Base-by-base conservation (phyloP, 352 stramenopile species). In the Globisporangium recalcitrans region DNA sequence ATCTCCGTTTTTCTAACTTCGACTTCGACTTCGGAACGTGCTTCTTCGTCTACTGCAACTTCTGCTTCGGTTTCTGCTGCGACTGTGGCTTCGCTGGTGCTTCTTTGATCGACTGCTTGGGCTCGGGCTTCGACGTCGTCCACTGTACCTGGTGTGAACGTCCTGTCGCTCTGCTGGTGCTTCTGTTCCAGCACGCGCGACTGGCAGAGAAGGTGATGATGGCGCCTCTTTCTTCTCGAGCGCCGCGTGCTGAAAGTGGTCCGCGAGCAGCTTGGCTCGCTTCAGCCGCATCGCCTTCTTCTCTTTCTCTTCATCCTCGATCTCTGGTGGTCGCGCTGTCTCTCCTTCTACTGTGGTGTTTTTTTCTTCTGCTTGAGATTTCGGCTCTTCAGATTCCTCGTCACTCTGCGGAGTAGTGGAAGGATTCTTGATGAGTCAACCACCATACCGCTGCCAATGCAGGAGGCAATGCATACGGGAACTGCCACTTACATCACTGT, bases 401-500 rank as follows among this genome's bases (percentile, higher is more conserved):
- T 75, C 65, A 52, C 69, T 75, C 69, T 70, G 34, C 14, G 57
- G 21, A 65, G 19, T 42, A 44, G 10, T 44, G 38, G 38, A 21
- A 6, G 6, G 19, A 42, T 11, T 19, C 19, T n/a, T 42, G 13
- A 42, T 42, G 13, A 42, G 4, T 42, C 13, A 16, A n/a, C 36
- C 36, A 42, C 14, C 13, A 42, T 42, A 6, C 13, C 36, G 19
- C 19, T 36, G 13, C 31, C 31, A 40, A 16, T 40, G 7, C 34
- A 19, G 34, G 13, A 19, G 13, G 34, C 34, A 3, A 40, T 0
- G 10, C 4, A 11, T 3, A 11, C 13, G 1, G 32, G 24, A 4
- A 19, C 14, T 38, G 11, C 21, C 40, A 70, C 73, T 64, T 51
- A 81, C 71, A 64, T 73, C 69, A 10, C 71, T 46, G 21, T 29